Percentiles rank a stretch among this genome's conserved stretches.
Conservation (phyloP, 164 flowering plant genomes). For the Dillenia turbinata region DNA sequence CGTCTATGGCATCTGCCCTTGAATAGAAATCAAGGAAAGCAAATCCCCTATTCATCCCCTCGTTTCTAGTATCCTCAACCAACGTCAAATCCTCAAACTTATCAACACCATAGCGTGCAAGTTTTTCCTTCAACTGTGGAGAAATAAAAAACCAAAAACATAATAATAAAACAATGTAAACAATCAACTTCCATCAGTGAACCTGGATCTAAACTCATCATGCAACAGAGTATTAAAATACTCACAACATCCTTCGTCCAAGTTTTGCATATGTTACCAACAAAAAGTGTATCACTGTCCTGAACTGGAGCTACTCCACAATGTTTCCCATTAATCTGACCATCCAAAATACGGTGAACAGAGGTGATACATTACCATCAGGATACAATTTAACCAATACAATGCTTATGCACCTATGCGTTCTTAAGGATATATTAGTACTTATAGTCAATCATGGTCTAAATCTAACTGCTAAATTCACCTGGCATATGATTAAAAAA, state of each 20-base stretch:
- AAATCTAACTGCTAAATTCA: too few species aligned
- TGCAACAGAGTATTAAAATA: background rate
- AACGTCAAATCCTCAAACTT: conserved; percentile 26
- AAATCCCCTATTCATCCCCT: conserved; percentile 32
- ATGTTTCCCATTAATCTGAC: conserved; percentile 26
- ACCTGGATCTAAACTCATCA: background rate
- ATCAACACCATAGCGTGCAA: conserved; percentile 23
- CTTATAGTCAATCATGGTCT: too few species aligned
- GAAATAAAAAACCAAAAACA: background rate
- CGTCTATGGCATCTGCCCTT: conserved; percentile 28
- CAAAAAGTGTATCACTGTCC: conserved; percentile 26
- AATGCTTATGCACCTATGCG: background rate
- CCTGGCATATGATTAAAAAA: too few species aligned
- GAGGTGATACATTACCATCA: background rate
- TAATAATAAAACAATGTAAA: conserved; percentile 1
- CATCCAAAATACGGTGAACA: background rate
- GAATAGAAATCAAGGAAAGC: conserved; percentile 30
- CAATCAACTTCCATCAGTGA: background rate
- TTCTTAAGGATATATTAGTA: too few species aligned
- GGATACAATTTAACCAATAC: background rate
- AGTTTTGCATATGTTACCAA: conserved; percentile 28
- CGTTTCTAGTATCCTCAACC: conserved; percentile 27
- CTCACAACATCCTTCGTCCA: conserved; percentile 25
- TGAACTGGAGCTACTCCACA: conserved; percentile 29
- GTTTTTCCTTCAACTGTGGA: conserved; percentile 24